Evolutionary conservation across 257 asterid genomes (phyloP).

Genomic region (Solanum paucissectum): DNA sequence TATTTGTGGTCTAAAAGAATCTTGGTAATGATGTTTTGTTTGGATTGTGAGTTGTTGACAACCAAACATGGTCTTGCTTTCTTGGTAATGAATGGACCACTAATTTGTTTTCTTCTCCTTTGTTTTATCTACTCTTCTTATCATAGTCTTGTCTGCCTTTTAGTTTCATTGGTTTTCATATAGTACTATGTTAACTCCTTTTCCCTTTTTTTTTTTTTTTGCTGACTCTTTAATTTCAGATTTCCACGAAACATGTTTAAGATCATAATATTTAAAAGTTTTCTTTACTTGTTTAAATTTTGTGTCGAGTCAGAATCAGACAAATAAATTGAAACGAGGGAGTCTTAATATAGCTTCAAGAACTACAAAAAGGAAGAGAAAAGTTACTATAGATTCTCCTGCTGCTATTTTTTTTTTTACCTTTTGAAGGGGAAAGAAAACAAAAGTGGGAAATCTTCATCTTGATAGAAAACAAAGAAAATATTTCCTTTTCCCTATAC

Average conservation of each 20-base stretch:
- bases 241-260: not conserved
- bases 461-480: not conserved
- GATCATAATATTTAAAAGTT: accelerated
- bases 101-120: not conserved
- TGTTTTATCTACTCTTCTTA: not conserved
- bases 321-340: not conserved
- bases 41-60: not conserved
- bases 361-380: not conserved
- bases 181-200: not conserved
- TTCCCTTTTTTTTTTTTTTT: too few species aligned
- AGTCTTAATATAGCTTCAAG: not conserved
- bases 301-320: accelerated
- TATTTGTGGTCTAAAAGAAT: not conserved
- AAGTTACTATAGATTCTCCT: not conserved
- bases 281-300: accelerated
- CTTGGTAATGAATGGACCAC: conserved; percentile 1
- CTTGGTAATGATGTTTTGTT: not conserved
- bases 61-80: not conserved
- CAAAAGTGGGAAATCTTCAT: not conserved
- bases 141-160: not conserved
- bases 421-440: not conserved
- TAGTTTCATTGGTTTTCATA: not conserved
- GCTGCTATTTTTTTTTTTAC: not conserved
- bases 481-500: not conserved
- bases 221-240: not conserved